Conservation (phyloP, 1,284 basidiomycete genomes). For the Agroathelia rolfsii region DNA sequence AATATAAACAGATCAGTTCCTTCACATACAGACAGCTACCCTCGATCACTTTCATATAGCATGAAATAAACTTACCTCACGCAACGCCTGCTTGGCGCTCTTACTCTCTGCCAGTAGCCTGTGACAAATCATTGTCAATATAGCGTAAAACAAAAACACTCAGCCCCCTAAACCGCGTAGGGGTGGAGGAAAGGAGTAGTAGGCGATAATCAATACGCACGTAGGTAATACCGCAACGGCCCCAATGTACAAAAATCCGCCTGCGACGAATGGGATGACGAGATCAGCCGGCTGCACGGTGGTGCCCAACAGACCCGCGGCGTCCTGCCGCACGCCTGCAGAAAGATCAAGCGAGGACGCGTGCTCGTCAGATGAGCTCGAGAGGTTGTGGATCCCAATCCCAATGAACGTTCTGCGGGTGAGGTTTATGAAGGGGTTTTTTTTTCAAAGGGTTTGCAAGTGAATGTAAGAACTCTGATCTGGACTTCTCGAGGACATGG, state of each 20-base stretch:
- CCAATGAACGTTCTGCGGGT: slow-evolving; percentile 72
- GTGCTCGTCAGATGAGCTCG: slow-evolving; percentile 34
- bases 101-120: slow-evolving; percentile 81
- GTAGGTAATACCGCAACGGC: slow-evolving; percentile 84
- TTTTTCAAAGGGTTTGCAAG: slow-evolving; percentile 1
- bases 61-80: slow-evolving; percentile 48
- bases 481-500: slow-evolving; percentile 39
- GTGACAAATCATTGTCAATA: slow-evolving; percentile 11
- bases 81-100: slow-evolving; percentile 74
- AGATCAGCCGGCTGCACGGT: slow-evolving; percentile 69
- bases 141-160: slow-evolving; percentile 4
- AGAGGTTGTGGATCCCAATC: slow-evolving; percentile 72
- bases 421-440: slow-evolving; percentile 1
- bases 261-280: slow-evolving; percentile 86
- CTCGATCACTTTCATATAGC: slow-evolving; percentile 13
- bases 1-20: too few species aligned
- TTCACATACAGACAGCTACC: slow-evolving; percentile 6
- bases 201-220: slow-evolving; percentile 34
- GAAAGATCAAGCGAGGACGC: slow-evolving; percentile 46
- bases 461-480: slow-evolving; percentile 14
- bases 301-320: slow-evolving; percentile 71
- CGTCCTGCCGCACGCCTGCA: slow-evolving; percentile 60
- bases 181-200: slow-evolving; percentile 8
- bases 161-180: slow-evolving; percentile 7
- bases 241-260: slow-evolving; percentile 89